Evolutionary conservation across 352 stramenopile species (phyloP).

Genomic region (Phytophthora melonis): DNA sequence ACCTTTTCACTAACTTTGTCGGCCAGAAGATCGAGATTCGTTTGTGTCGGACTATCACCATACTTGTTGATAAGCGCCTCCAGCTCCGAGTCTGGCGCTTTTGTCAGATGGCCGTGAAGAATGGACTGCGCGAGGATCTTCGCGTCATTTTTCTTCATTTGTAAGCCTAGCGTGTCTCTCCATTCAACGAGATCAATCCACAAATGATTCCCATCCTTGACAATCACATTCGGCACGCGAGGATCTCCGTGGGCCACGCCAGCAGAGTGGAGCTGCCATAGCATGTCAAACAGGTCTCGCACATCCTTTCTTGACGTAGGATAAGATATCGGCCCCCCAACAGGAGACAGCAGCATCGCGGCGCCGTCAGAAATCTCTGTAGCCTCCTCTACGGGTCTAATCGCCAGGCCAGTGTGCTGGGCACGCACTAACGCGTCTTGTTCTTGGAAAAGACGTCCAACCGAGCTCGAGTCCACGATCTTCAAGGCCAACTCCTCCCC

Average conservation of each 20-base stretch:
- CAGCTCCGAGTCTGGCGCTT: not conserved
- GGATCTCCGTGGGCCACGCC: not conserved
- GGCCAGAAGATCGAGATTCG: not conserved
- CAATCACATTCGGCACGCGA: conserved; percentile 2
- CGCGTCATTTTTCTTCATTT: not conserved
- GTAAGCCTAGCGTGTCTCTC: not conserved
- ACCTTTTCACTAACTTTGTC: not conserved
- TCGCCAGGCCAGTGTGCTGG: conserved; percentile 1
- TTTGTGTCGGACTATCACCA: not conserved
- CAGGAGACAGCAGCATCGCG: conserved; percentile 3
- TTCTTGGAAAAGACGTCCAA: conserved; percentile 3
- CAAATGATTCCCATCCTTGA: not conserved
- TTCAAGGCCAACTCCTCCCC: not conserved
- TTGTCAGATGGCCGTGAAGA: not conserved
- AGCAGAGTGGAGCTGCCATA: conserved; percentile 1
- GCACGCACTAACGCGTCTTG: conserved; percentile 2
- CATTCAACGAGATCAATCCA: conserved; percentile 2
- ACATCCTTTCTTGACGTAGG: not conserved
- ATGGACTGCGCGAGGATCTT: not conserved
- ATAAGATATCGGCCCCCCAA: conserved; percentile 1
- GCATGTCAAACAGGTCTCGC: not conserved
- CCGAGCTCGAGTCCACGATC: not conserved
- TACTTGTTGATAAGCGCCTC: not conserved
- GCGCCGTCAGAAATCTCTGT: not conserved
- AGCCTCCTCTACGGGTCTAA: not conserved